phyloP scores from a whole-genome alignment of 495 filamentous ascomycete species.

The Podospora pseudopauciseta region DNA sequence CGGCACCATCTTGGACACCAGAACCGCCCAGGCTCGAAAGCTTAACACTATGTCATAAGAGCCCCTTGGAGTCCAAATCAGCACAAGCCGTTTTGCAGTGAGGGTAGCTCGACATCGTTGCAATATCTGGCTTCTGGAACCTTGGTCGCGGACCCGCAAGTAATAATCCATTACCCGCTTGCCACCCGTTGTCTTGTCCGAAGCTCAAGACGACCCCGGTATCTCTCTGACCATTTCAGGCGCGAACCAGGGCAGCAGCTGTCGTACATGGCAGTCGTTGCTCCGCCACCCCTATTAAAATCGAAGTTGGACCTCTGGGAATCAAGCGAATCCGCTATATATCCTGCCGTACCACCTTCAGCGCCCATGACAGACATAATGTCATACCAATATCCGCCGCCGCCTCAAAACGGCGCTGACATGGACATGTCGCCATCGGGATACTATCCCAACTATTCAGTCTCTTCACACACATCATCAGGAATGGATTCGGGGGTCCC shows the following conservation, averaged over 20 bases:
- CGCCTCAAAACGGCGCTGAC: conserved; percentile 41
- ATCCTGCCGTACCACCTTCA: conserved; percentile 32
- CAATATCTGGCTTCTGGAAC: conserved; percentile 22
- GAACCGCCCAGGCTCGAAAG: conserved; percentile 1
- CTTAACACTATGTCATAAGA: conserved; percentile 25
- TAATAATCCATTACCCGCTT: conserved; percentile 24
- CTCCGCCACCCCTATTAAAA: conserved; percentile 29
- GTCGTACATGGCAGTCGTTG: conserved; percentile 36
- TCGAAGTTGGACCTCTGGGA: conserved; percentile 32
- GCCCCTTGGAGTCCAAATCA: conserved; percentile 13
- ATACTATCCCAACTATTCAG: conserved; percentile 40
- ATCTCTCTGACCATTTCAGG: conserved; percentile 17
- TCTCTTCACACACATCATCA: conserved; percentile 38
- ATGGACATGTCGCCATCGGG: conserved; percentile 42
- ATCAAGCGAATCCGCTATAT: conserved; percentile 32
- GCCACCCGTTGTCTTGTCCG: conserved; percentile 24
- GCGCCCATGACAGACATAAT: conserved; percentile 47
- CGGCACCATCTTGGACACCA: conserved; percentile 4
- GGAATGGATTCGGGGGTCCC: conserved; percentile 34
- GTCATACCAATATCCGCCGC: conserved; percentile 52
- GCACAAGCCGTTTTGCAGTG: conserved; percentile 8
- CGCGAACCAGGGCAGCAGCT: conserved; percentile 21
- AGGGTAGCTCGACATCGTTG: conserved; percentile 19
- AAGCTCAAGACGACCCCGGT: conserved; percentile 20
- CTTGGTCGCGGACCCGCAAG: conserved; percentile 29